Conservation (phyloP, 139 green algal genomes). For the Pseudopediastrum boryanum region DNA sequence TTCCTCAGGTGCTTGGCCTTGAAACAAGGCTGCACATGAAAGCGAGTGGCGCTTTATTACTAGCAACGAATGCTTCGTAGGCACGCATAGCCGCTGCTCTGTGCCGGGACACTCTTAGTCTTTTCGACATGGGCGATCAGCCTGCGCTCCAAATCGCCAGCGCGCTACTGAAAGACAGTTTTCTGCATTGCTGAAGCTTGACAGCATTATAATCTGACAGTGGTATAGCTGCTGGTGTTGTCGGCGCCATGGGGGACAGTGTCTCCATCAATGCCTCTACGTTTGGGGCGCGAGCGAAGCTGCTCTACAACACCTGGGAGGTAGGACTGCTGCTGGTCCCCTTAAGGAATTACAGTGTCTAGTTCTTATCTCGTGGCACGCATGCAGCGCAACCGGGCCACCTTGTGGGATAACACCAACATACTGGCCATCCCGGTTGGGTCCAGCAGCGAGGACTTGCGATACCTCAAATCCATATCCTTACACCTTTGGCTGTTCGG, state of each 20-base stretch:
- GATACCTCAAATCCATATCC: constrained; percentile 90
- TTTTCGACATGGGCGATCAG: too few species aligned
- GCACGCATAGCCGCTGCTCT: too few species aligned
- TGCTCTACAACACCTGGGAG: constrained; percentile 71
- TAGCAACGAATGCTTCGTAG: too few species aligned
- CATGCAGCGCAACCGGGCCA: constrained; percentile 42
- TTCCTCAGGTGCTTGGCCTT: too few species aligned
- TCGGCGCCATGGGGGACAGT: constrained; percentile 9
- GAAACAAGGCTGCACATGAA: too few species aligned
- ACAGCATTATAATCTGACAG: too few species aligned
- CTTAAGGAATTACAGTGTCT: not conserved
- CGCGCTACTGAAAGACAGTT: too few species aligned
- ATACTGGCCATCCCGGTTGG: constrained; percentile 54
- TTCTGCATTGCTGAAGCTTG: too few species aligned
- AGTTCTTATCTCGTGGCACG: not conserved
- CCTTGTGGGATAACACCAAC: constrained; percentile 42
- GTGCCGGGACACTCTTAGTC: too few species aligned
- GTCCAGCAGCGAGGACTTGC: constrained; percentile 66
- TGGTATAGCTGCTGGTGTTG: too few species aligned
- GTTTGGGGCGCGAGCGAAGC: constrained; percentile 63
- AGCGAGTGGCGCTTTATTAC: too few species aligned
- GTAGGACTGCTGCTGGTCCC: constrained; percentile 25
- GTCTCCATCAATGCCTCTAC: constrained; percentile 56
- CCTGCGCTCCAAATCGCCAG: too few species aligned
- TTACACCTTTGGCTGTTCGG: constrained; percentile 95